Evolutionary conservation across 164 flowering plant genomes (phyloP), one percentile per base, ranked within the genome.

Genomic region (Nymphaea thermarum): DNA sequence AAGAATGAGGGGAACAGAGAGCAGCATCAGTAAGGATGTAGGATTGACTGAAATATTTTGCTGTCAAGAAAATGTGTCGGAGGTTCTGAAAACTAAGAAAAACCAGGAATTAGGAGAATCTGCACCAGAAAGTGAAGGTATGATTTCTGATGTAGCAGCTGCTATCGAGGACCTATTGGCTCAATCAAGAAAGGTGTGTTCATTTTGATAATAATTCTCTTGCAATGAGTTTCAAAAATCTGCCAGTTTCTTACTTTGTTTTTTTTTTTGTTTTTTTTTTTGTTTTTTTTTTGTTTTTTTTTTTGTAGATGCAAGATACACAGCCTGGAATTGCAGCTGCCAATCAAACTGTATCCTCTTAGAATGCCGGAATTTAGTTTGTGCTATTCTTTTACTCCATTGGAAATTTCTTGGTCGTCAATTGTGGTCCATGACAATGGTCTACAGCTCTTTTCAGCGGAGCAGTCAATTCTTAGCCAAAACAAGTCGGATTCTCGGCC

Each of bases 101-200:
- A 76, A 74, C 60, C 69, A 63, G 53, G 62, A 3, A 14, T 43
- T 63, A 43, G 77, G 73, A 64, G 73, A 72, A 51, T 15, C 57
- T 51, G 57, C 57, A 51, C 14, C 57, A 51, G 15, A 51, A 8
- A 15, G 57, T 51, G 57, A 10, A 51, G 57, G 57, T 51, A 51
- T 8, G 57, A 1, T 80, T 78, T 87, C 96, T 72, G 97, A 94
- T 85, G 95, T 91, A 43, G 97, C 96, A 70, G 78, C 92, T 69
- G 92, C 88, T 42, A 94, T 94, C 71, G 99, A 94, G 74, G 98
- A 86, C 75, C 77, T 89, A 75, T 74, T 91, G 71, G 99, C 85
- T 82, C 85, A 89, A 71, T 87, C 97, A 15, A 87, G 84, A 73
- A 91, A 89, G 96, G 98, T 94, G 74, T 43, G 67, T 63, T 59